Base-by-base conservation (phyloP, 345 rosid species). In the Heritiera littoralis region DNA sequence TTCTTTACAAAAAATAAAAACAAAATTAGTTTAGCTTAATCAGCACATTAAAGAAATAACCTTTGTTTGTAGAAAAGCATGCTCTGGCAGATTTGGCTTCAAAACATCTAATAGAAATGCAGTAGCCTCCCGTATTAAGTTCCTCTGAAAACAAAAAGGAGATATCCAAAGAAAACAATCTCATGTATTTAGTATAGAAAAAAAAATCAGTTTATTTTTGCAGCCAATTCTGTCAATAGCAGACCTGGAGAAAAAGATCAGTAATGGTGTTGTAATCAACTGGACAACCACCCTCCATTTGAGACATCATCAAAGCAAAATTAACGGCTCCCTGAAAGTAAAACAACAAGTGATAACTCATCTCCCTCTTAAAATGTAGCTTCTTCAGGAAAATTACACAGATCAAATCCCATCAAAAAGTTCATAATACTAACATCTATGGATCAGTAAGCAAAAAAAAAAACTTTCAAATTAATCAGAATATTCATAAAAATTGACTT, bases 201-300 rank as follows among this genome's bases (percentile, higher is more conserved):
- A 55, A 32, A 35, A 72, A 58, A 45, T 8, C 5, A 54, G 15
- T 60, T n/a, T 14, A 67, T 32, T 51, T 63, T 45, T 7, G 18
- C 15, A 45, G n/a, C 11, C 15, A 52, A 54, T 35, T 72, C 76
- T 0, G 14, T 18, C 40, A 72, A 30, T 43, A 60, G 45, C 35
- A 41, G 55, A 97, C 99, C 99, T 97, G 99, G 82, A 97, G 98
- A 80, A 97, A 97, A 52, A 97, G 97, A 91, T 97, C 99, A 35
- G 99, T 94, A 76, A 97, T 93, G 78, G 98, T 97, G 78, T 97
- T 97, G 87, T 87, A 93, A 82, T 97, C 99, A 82, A 97, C 85
- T n/a, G 99, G 98, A 83, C 97, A 93, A 59, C 99, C 99, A 66
- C 97, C 99, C 87, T 94, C 98, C 99, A 97, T 97, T 89, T 97